Percentiles rank a stretch among this genome's conserved stretches.
Conservation (phyloP, 2,329 filamentous ascomycete genomes). For the Scedosporium boydii region DNA sequence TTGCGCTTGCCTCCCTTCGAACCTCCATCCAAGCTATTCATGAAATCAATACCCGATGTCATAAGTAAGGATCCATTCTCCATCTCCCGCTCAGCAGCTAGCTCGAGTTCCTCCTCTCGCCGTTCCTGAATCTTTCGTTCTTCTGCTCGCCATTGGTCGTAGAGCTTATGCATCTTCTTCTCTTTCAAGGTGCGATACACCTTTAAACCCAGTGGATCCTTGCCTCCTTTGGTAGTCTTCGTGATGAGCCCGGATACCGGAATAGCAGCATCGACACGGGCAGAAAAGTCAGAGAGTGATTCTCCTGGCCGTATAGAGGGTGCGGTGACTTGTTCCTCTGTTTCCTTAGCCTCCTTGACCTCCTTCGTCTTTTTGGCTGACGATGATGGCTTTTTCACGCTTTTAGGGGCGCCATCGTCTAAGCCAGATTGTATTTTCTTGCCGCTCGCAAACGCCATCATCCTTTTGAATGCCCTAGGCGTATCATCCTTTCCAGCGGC, state of each 20-base stretch:
- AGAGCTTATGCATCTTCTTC: constrained; percentile 69
- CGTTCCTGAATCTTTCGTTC: constrained; percentile 54
- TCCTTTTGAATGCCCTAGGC: constrained; percentile 74
- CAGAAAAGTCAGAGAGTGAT: constrained; percentile 68
- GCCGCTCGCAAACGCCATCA: constrained; percentile 64
- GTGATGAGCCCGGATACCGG: constrained; percentile 63
- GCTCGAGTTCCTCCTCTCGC: constrained; percentile 55
- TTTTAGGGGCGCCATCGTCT: not conserved
- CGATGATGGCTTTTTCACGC: not conserved
- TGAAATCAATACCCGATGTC: constrained; percentile 2
- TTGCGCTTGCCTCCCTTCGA: constrained; percentile 31
- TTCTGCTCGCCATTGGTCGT: constrained; percentile 66
- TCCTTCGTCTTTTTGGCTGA: constrained; percentile 30
- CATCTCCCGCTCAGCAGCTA: constrained; percentile 53
- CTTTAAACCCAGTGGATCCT: constrained; percentile 56
- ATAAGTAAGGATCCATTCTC: constrained; percentile 28
- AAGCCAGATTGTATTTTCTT: constrained; percentile 1
- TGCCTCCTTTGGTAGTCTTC: constrained; percentile 50
- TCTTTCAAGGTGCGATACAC: constrained; percentile 72
- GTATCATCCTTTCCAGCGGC: constrained; percentile 60
- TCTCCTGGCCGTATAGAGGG: constrained; percentile 78
- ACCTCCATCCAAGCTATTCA: constrained; percentile 6
- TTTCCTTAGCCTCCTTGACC: constrained; percentile 53
- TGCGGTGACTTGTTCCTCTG: constrained; percentile 23
- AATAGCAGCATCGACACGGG: constrained; percentile 75